Evolutionary conservation across 352 stramenopile genomes (phyloP).

Genomic region (Plasmopara muralis): DNA sequence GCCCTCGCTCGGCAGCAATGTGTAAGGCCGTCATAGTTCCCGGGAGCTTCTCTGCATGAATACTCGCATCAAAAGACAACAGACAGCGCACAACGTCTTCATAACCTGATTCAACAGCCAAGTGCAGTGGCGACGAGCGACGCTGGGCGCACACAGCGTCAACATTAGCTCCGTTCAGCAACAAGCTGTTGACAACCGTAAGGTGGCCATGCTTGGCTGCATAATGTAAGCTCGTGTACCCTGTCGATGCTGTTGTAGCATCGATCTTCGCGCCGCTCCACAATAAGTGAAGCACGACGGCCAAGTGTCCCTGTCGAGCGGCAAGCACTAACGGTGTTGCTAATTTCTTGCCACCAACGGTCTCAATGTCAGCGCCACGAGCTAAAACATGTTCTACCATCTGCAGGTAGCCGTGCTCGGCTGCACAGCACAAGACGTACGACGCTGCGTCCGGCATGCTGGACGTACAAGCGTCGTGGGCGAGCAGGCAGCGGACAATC

Average conservation of each 20-base stretch:
- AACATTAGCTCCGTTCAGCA: constrained; percentile 46
- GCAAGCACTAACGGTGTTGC: constrained; percentile 42
- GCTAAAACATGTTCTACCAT: constrained; percentile 45
- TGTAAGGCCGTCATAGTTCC: constrained; percentile 48
- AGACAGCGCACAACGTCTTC: constrained; percentile 46
- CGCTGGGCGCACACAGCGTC: constrained; percentile 33
- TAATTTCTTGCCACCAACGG: constrained; percentile 26
- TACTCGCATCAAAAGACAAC: constrained; percentile 42
- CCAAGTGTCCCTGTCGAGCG: constrained; percentile 36
- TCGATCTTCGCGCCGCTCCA: constrained; percentile 43
- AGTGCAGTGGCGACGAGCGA: constrained; percentile 34
- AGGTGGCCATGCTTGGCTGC: constrained; percentile 45
- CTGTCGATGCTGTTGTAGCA: constrained; percentile 26
- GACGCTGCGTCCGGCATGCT: constrained; percentile 34
- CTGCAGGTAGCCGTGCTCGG: constrained; percentile 43
- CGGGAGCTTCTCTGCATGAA: constrained; percentile 34
- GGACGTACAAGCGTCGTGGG: constrained; percentile 24
- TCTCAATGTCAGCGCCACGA: constrained; percentile 34
- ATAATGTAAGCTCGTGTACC: constrained; percentile 48
- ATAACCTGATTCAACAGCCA: constrained; percentile 44
- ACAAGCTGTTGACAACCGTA: constrained; percentile 47
- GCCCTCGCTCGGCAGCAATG: constrained; percentile 46
- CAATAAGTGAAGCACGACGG: constrained; percentile 42
- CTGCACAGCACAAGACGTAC: constrained; percentile 35
- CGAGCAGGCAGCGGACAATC: constrained; percentile 38